Evolutionary conservation across 78 protist species (phyloP).

Genomic region (slime mould (Dictyostelium discoideum)): DNA sequence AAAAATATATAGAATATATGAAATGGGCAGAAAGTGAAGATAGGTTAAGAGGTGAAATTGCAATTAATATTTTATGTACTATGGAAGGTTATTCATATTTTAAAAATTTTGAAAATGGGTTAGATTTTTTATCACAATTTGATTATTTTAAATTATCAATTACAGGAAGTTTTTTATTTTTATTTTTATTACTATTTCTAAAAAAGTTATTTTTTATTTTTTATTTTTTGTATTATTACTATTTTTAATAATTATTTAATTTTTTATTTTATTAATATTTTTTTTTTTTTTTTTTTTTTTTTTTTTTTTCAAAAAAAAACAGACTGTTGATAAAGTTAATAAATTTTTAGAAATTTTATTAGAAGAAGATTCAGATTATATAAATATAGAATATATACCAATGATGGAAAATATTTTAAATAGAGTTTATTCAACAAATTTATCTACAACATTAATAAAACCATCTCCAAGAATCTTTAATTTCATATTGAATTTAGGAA

Average conservation of each 20-base stretch:
- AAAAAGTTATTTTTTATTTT: no score
- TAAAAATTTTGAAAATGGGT: slow-evolving; percentile 10
- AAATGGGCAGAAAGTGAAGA: slow-evolving; percentile 38
- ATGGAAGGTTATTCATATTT: slow-evolving; percentile 15
- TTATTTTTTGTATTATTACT: no score
- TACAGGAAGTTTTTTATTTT: not conserved
- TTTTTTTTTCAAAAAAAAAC: not conserved
- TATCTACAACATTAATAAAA: not conserved
- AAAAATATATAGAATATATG: not conserved
- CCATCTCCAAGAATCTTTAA: slow-evolving; percentile 24
- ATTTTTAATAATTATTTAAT: no score
- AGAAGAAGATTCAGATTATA: slow-evolving; percentile 31
- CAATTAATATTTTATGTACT: slow-evolving; percentile 2
- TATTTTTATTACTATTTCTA: not conserved
- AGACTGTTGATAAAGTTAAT: slow-evolving; percentile 32
- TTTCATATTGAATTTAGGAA: slow-evolving; percentile 7
- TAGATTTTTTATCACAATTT: slow-evolving; percentile 12
- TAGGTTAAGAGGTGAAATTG: not conserved
- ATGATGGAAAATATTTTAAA: slow-evolving; percentile 17
- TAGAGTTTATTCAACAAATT: slow-evolving; percentile 15
- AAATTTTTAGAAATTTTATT: slow-evolving; percentile 14
- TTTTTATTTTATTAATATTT: no score
- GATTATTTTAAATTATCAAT: slow-evolving; percentile 39
- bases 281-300: not conserved
- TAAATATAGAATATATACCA: slow-evolving; percentile 15